Evolutionary conservation across 2,329 filamentous ascomycete species (phyloP), one percentile per base, ranked within the genome.

Genomic region (Alternaria tenuissima): DNA sequence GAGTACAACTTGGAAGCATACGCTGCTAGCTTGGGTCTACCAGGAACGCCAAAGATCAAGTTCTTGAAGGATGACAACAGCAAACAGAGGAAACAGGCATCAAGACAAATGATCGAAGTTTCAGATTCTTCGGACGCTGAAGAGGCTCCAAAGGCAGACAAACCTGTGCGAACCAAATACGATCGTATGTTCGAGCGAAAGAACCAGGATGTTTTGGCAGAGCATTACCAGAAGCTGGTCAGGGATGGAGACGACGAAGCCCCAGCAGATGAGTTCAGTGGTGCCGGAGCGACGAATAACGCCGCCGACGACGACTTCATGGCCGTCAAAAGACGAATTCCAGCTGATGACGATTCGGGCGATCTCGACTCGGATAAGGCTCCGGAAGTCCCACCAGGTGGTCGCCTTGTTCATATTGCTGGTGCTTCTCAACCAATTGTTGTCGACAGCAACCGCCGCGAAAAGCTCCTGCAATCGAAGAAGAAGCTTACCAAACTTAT

Each of bases 121-220:
- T 75, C 91, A 77, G 77, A 91, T 77, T 89, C 86, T 14, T 89
- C 88, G 4, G 84, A 87, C n/a, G 83, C 84, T 26, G 85, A 84
- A 16, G 76, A 72, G 26, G 82, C 77, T 39, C 71, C 76, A 34
- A 84, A 85, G 71, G 76, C 83, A 66, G 80, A 83, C 62, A 88
- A 87, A 76, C 88, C 89, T 80, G 92, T 97, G 18, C 88, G 93
- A 63, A 99, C 96, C 32, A 98, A 97, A 79, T 96, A 96, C 77
- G 93, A 99, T 79, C 90, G 93, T 69, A 98, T 99, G 95, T 97
- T 98, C 79, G 94, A 97, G 82, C 87, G 95, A 62, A 91, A 91
- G 70, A 99, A 99, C 79, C 94, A 98, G 79, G 94, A 97, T 75
- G 91, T 99, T 32, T 81, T 99, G 65, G 94, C 94, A n/a, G 89